These are phyloP conservation scores for Catunica adiposa DNA, from an alignment of 2,329 filamentous ascomycete species.

Conservation along the genomic window DNA sequence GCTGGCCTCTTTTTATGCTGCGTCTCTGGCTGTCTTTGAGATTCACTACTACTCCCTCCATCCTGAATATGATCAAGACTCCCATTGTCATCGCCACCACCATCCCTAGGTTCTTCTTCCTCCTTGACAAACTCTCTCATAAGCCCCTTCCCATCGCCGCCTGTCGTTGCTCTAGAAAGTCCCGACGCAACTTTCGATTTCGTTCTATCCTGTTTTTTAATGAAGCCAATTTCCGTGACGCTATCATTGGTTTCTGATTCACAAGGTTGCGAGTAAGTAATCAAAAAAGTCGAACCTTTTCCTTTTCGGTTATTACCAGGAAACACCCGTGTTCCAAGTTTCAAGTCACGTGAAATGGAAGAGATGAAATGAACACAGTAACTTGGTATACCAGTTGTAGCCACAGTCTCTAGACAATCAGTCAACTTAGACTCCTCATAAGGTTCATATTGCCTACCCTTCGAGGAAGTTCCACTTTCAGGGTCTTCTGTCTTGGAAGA, in stretches of 20 bases:
- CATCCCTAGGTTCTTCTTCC: no score
- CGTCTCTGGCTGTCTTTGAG: no score
- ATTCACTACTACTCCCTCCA: no score
- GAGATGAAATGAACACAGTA: background rate
- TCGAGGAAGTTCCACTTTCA: no score
- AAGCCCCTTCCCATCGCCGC: no score
- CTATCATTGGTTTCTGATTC: background rate
- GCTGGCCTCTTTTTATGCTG: background rate
- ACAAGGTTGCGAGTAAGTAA: background rate
- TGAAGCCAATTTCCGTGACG: no score
- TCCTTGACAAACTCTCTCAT: no score
- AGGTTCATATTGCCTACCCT: background rate
- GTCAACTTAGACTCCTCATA: background rate
- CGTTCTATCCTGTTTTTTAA: no score
- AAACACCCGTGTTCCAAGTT: background rate
- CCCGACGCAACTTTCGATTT: no score
- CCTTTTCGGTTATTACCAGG: background rate
- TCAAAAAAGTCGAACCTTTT: background rate
- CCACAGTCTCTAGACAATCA: constrained; percentile 1
- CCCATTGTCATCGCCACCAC: no score
- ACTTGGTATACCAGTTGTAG: background rate
- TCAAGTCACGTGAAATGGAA: background rate
- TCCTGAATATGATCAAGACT: no score
- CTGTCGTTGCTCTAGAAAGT: no score
- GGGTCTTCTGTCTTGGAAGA: background rate